These are phyloP conservation scores for Austroboletus novae-zelandiae DNA, from an alignment of 1,284 basidiomycete species.

Conservation along the genomic window DNA sequence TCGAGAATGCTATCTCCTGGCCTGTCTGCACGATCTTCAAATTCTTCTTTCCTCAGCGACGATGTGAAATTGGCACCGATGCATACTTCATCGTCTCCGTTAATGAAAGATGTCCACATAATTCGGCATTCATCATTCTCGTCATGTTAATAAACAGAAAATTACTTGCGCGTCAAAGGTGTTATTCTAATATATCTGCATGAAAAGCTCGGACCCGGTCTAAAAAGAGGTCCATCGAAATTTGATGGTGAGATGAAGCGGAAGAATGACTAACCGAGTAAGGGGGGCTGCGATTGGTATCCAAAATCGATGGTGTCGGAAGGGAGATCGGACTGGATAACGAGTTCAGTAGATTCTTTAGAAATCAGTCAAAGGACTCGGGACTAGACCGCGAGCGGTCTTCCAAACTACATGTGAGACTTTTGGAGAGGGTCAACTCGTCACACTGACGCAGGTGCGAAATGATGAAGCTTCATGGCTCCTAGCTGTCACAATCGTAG, in stretches of 20 bases:
- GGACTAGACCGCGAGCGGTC: too few species aligned
- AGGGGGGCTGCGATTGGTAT: conserved; percentile 5
- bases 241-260: not conserved
- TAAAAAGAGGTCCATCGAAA: conserved; percentile 9
- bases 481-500: too few species aligned
- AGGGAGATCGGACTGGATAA: too few species aligned
- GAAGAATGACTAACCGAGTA: conserved; percentile 10
- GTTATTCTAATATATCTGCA: conserved; percentile 17
- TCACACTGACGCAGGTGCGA: too few species aligned
- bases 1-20: conserved; percentile 12
- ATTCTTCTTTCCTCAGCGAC: conserved; percentile 1
- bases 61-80: conserved; percentile 17
- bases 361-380: too few species aligned
- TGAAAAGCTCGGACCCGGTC: conserved; percentile 18
- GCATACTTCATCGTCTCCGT: conserved; percentile 16
- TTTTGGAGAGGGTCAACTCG: too few species aligned
- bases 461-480: too few species aligned
- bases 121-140: not conserved
- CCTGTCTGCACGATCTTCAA: conserved; percentile 8
- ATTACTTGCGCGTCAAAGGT: conserved; percentile 14
- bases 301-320: conserved; percentile 10
- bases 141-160: not conserved
- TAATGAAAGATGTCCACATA: too few species aligned
- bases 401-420: too few species aligned
- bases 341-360: too few species aligned